Evolutionary conservation across 768 basidiomycete species (phyloP), one percentile per base, ranked within the genome.

Genomic region (Russula compacta): DNA sequence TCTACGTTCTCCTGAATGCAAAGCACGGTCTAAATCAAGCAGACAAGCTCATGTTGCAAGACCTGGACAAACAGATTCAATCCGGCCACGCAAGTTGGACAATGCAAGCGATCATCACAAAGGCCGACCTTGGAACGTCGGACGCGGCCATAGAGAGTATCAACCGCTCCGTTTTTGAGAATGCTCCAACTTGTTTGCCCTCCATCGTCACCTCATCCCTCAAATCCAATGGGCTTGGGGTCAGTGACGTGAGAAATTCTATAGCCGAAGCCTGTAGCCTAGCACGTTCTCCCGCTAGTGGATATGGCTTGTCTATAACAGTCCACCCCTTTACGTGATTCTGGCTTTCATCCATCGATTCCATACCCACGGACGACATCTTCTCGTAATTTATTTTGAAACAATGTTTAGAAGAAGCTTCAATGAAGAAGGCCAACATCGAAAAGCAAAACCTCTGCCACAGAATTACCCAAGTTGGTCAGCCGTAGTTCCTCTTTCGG

Each of bases 401-500:
- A 58, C 55, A 56, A 9, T 33, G 9, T 47, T 39, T 15, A 24
- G 21, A 58, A 36, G 40, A 53, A 52, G 19, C 24, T 24, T 52
- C 32, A 62, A 40, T 46, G 4, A 51, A 58, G 55, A 51, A 58
- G 55, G 38, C 85, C 84, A 67, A 92, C 72, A 72, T 94, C 91
- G 67, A 94, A 95, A 15, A 94, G 70, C 53, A 95, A 70, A 19
- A 92, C 77, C 73, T 95, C 93, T 0, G 84, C 88, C 12, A 78
- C 77, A 29, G 70, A 73, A 56, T 82, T 81, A 0, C 91, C 89
- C 4, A 79, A 75, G 66, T 92, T 95, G 71, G 81, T 79, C 2
- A 86, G 75, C 36, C 73, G 68, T 44, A 81, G 51, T 57, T 71
- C 75, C 21, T 81, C 77, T 0, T 74, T 77, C 0, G 75, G 72